These are phyloP conservation scores for Globisporangium cylindrosporum DNA, from an alignment of 352 stramenopile genomes.

Conservation along the genomic window DNA sequence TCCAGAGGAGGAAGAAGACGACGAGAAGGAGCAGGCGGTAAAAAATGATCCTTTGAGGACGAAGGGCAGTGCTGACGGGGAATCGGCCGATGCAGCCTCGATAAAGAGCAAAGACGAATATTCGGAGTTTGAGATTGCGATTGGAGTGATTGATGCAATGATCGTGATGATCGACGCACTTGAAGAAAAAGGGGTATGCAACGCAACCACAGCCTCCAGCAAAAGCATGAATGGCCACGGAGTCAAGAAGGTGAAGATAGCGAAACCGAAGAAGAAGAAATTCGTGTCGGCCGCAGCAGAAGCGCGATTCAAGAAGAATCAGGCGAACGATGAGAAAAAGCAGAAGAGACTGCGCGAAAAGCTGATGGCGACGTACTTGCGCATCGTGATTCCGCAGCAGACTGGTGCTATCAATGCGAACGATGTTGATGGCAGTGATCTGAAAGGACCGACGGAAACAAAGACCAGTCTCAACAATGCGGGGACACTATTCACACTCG, in stretches of 20 bases:
- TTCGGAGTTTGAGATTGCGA: slow-evolving; percentile 39
- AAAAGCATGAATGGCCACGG: slow-evolving; percentile 15
- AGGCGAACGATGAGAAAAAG: slow-evolving; percentile 35
- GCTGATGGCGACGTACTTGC: slow-evolving; percentile 35
- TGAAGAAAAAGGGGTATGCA: slow-evolving; percentile 16
- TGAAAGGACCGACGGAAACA: background rate
- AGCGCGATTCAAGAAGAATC: slow-evolving; percentile 43
- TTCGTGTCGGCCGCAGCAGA: slow-evolving; percentile 56
- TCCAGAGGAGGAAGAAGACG: slow-evolving; percentile 25
- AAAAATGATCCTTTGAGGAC: background rate
- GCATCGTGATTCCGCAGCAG: slow-evolving; percentile 29
- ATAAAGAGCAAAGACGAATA: slow-evolving; percentile 16
- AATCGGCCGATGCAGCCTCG: background rate
- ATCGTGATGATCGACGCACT: slow-evolving; percentile 34
- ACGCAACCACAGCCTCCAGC: background rate
- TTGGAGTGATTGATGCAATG: slow-evolving; percentile 47
- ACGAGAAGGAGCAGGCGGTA: background rate
- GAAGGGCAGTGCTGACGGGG: background rate
- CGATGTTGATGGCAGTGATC: background rate
- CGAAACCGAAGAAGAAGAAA: slow-evolving; percentile 24
- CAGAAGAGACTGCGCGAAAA: slow-evolving; percentile 37
- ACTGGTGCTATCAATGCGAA: background rate
- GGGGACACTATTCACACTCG: slow-evolving; percentile 44
- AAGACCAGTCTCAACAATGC: slow-evolving; percentile 11
- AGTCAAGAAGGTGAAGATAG: slow-evolving; percentile 12